phyloP scores from a whole-genome alignment of 805 yeast species.

The Candida insectalens region DNA sequence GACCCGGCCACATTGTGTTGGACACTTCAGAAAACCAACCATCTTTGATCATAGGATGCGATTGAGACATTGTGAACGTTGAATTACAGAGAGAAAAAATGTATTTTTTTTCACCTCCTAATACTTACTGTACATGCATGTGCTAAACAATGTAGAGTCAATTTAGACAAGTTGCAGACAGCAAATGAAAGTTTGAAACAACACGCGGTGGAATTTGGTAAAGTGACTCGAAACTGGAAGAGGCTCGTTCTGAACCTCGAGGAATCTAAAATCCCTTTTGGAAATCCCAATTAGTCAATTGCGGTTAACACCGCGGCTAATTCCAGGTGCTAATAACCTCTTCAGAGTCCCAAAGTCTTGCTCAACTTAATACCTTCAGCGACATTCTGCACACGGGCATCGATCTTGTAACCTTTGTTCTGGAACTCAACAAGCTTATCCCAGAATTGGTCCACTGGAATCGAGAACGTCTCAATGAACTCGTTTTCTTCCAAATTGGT shows the following conservation, averaged over 20 bases:
- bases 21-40: conserved; percentile 97
- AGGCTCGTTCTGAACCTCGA: no score
- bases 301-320: no score
- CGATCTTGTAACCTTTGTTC: conserved; percentile 64
- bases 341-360: conserved; percentile 1
- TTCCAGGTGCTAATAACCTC: background rate
- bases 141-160: no score
- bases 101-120: no score
- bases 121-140: no score
- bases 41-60: conserved; percentile 56
- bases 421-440: conserved; percentile 41
- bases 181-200: no score
- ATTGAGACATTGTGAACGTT: conserved; percentile 16
- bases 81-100: no score
- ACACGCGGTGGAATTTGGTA: no score
- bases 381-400: conserved; percentile 79
- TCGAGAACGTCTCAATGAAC: conserved; percentile 80
- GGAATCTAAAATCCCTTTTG: no score
- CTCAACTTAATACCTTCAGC: conserved; percentile 50
- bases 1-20: conserved; percentile 98
- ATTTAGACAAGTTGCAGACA: no score
- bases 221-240: no score
- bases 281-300: no score
- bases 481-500: conserved; percentile 84
- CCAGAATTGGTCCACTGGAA: conserved; percentile 53